phyloP scores from a whole-genome alignment of 139 green algal species.

The Haematococcus sp. region DNA sequence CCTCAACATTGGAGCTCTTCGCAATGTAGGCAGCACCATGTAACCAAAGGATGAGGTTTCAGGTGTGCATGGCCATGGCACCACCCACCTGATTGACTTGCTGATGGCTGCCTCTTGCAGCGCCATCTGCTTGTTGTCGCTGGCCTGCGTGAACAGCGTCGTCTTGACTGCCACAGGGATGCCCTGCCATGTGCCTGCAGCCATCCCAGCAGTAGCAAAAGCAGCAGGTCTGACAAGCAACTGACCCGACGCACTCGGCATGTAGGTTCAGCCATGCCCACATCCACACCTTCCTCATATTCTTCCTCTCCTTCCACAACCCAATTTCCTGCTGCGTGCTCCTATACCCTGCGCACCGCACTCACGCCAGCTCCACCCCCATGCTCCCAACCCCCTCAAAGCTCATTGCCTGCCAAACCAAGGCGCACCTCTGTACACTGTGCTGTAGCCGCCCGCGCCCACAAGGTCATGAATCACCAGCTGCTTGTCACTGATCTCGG shows the following conservation, averaged over 20 bases:
- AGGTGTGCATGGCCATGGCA: not conserved
- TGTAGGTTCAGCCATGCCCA: not conserved
- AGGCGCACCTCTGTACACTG: constrained; percentile 16
- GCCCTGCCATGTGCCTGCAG: constrained; percentile 26
- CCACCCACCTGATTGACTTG: constrained; percentile 10
- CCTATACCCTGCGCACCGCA: no score
- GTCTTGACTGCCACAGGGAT: constrained; percentile 26
- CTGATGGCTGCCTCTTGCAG: constrained; percentile 32
- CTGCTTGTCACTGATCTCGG: constrained; percentile 5
- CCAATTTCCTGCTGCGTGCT: no score
- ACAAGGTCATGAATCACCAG: constrained; percentile 10
- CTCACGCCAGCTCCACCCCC: no score
- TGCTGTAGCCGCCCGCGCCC: constrained; percentile 11
- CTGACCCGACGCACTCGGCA: not conserved
- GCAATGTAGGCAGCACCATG: no score
- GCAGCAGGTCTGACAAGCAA: not conserved
- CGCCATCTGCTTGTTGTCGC: constrained; percentile 6
- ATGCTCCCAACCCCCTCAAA: no score
- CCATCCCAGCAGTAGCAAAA: not conserved
- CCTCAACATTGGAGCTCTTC: no score
- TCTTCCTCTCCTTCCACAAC: no score
- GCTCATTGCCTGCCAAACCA: no score
- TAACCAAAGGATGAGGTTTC: no score
- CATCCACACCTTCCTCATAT: constrained; percentile 12
- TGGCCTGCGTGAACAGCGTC: not conserved